Evolutionary conservation across 2,329 filamentous ascomycete species (phyloP).

Genomic region (Calonectria fujianensis): DNA sequence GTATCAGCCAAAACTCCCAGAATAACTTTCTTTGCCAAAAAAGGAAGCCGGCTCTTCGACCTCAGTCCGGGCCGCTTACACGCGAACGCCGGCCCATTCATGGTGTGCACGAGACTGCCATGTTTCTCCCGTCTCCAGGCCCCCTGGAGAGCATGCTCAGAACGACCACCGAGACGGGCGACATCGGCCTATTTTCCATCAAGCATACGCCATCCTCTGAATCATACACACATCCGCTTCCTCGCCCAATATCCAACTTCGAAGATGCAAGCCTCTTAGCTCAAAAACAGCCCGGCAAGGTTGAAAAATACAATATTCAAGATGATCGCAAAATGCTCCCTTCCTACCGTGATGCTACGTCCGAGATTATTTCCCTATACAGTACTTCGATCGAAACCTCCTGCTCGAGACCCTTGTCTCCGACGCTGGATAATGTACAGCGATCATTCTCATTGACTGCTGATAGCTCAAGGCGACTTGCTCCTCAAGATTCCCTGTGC

Average conservation of each 20-base stretch:
- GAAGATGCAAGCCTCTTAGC: constrained; percentile 55
- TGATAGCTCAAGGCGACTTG: constrained; percentile 67
- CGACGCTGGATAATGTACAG: constrained; percentile 66
- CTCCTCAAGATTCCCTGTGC: constrained; percentile 68
- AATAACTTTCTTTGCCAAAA: constrained; percentile 58
- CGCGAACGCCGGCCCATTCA: constrained; percentile 63
- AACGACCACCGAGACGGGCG: constrained; percentile 79
- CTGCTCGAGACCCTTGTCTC: constrained; percentile 64
- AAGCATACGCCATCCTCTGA: constrained; percentile 57
- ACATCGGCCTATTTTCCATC: constrained; percentile 77
- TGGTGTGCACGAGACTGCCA: constrained; percentile 65
- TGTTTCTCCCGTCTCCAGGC: constrained; percentile 68
- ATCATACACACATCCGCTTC: constrained; percentile 53
- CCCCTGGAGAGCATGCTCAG: constrained; percentile 79
- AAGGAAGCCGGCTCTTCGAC: constrained; percentile 43
- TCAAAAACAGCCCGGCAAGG: constrained; percentile 56
- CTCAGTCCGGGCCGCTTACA: constrained; percentile 49
- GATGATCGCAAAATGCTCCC: constrained; percentile 68
- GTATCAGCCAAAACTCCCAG: constrained; percentile 64
- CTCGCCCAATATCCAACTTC: constrained; percentile 56
- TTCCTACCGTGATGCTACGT: constrained; percentile 71
- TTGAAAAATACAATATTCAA: constrained; percentile 57
- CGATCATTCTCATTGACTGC: constrained; percentile 75
- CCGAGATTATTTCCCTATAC: constrained; percentile 75
- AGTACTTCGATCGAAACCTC: constrained; percentile 70